Evolutionary conservation across 495 filamentous ascomycete species (phyloP).

Genomic region (Penicillium egyptiacum): DNA sequence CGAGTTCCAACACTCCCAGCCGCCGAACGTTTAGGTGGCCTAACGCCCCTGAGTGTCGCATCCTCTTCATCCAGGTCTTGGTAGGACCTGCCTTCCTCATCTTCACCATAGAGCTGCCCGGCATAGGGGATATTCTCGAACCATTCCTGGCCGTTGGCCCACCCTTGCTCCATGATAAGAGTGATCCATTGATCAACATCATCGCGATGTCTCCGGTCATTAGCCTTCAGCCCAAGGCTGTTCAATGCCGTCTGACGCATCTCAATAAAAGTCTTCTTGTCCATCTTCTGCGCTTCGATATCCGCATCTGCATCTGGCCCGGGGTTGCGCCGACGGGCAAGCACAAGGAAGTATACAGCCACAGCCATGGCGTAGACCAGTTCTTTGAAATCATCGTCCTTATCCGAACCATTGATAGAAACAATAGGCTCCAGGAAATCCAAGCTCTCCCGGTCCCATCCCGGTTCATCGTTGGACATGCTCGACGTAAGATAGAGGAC

Average conservation of each 20-base stretch:
- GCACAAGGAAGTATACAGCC: conserved; percentile 64
- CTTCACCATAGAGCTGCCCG: conserved; percentile 43
- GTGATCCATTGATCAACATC: conserved; percentile 62
- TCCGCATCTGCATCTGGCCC: conserved; percentile 21
- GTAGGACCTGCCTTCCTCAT: conserved; percentile 41
- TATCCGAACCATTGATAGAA: conserved; percentile 28
- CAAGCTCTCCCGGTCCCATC: conserved; percentile 39
- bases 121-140: conserved; percentile 54
- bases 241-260: conserved; percentile 50
- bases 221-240: conserved; percentile 37
- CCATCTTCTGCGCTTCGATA: conserved; percentile 39
- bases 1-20: conserved; percentile 16
- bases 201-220: conserved; percentile 41
- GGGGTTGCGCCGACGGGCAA: conserved; percentile 43
- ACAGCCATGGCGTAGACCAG: conserved; percentile 52
- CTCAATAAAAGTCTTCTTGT: conserved; percentile 49
- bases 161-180: conserved; percentile 55
- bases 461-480: conserved; percentile 32
- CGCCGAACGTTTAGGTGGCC: conserved; percentile 25
- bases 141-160: conserved; percentile 68
- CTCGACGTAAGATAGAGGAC: conserved; percentile 47
- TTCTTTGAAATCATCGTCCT: conserved; percentile 45
- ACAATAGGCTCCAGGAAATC: conserved; percentile 43
- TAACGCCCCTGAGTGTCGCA: conserved; percentile 22
- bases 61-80: conserved; percentile 37